phyloP scores from a whole-genome alignment of 2,329 filamentous ascomycete genomes.

The Penicillium sp. region DNA sequence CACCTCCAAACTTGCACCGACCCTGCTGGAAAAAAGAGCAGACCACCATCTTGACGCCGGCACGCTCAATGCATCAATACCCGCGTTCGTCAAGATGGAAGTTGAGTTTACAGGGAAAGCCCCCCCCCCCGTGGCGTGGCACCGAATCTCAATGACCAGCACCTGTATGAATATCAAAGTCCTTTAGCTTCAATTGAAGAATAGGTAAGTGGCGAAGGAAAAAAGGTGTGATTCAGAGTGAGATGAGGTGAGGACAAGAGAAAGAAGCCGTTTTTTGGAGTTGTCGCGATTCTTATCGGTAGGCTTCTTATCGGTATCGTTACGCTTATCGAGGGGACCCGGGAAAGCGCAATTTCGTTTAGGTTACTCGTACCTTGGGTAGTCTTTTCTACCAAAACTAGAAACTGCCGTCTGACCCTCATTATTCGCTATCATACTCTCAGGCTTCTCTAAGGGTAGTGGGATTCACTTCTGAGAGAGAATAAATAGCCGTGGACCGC shows the following conservation, averaged over 20 bases:
- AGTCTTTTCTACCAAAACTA: neutral
- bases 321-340: slow-evolving; percentile 1
- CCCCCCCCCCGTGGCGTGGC: neutral
- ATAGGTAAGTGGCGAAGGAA: neutral
- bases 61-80: slow-evolving; percentile 7
- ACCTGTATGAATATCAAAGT: neutral
- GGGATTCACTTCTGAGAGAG: neutral
- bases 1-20: slow-evolving; percentile 68
- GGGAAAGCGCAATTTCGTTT: neutral
- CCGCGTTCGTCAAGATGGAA: slow-evolving; percentile 3
- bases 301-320: slow-evolving; percentile 5
- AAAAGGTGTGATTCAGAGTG: neutral
- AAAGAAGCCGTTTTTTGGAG: slow-evolving; percentile 23
- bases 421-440: neutral
- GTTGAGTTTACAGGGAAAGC: neutral
- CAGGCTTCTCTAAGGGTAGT: neutral
- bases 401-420: neutral
- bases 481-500: too few relatives aligned
- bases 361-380: neutral
- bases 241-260: slow-evolving; percentile 9
- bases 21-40: slow-evolving; percentile 70
- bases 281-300: slow-evolving; percentile 14
- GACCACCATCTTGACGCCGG: slow-evolving; percentile 46
- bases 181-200: neutral
- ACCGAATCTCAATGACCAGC: neutral